Evolutionary conservation across 345 rosid genomes (phyloP).

Genomic region (Raphanus sativus): DNA sequence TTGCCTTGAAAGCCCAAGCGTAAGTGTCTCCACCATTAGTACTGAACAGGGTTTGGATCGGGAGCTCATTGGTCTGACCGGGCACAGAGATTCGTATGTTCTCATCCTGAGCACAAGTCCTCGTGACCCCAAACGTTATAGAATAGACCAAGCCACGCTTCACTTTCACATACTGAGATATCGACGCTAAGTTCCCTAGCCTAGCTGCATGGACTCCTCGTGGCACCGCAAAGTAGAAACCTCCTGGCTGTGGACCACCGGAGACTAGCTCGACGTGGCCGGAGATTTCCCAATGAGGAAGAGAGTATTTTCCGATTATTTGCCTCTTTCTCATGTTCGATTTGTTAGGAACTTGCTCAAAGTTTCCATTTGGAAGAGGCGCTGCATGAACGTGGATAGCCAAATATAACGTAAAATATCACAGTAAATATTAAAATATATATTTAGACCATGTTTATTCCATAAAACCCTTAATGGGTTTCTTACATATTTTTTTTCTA

Average conservation of each 20-base stretch:
- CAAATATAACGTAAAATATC: neutral
- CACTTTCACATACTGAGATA: slow-evolving; percentile 57
- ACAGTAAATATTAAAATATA: too few species aligned
- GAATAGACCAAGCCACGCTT: slow-evolving; percentile 54
- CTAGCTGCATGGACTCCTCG: slow-evolving; percentile 78
- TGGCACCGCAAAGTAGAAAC: slow-evolving; percentile 65
- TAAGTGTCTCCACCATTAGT: slow-evolving; percentile 82
- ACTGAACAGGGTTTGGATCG: slow-evolving; percentile 72
- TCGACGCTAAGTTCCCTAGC: slow-evolving; percentile 76
- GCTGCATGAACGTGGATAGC: slow-evolving; percentile 35
- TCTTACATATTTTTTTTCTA: too few species aligned
- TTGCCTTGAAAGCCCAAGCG: slow-evolving; percentile 68
- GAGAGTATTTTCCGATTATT: slow-evolving; percentile 71
- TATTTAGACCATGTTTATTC: too few species aligned
- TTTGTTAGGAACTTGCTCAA: slow-evolving; percentile 59
- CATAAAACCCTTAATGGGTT: too few species aligned
- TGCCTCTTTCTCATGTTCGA: slow-evolving; percentile 63
- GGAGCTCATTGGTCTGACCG: slow-evolving; percentile 54
- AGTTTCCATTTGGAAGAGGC: slow-evolving; percentile 67
- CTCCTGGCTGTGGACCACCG: slow-evolving; percentile 86
- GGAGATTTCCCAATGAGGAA: slow-evolving; percentile 72
- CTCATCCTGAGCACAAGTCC: slow-evolving; percentile 85
- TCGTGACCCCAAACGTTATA: slow-evolving; percentile 74
- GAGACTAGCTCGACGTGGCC: slow-evolving; percentile 74
- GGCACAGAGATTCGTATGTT: slow-evolving; percentile 53